Evolutionary conservation across 2,329 filamentous ascomycete genomes (phyloP), one percentile per base, ranked within the genome.

Genomic region (Phialophora chinensis): DNA sequence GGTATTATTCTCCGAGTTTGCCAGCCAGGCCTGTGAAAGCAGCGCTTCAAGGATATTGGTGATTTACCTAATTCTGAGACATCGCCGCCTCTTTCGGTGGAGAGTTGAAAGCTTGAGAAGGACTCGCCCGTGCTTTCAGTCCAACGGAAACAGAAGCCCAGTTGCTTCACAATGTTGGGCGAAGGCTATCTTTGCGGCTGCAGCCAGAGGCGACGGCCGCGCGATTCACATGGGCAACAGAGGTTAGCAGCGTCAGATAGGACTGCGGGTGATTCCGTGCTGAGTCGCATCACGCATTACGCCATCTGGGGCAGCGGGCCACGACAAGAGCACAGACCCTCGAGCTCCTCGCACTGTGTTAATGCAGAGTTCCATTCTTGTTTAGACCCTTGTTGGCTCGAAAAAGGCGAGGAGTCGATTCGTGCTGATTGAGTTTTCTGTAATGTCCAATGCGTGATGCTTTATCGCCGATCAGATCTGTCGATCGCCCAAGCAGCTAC

Each of bases 241-340:
- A 17, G 17, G 27, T 35, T 20, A 31, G 49, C 42, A 49, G 61
- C 50, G 54, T 47, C 55, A 42, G 52, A 67, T 54, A 56, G 58
- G 23, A 49, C 59, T 63, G 60, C 68, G 68, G 68, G 63, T 70
- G 68, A 70, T 65, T 70, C 68, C 68, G 68, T 68, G 66, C 60
- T 68, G 68, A 68, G 65, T 70, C 52, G 63, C 59, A 63, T 65
- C 62, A 69, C 54, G 55, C 65, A 70, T 68, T 70, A 63, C 68
- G 68, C 68, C 68, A 70, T 70, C 68, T 70, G 65, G 68, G 65
- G 65, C 65, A 55, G 61, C 57, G 62, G 62, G 60, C 59, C 60
- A 42, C 52, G 23, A 62, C 25, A 61, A 61, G 49, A 25, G 55
- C 59, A 66, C 62, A 69, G 65, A 62, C 60, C 67, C 58, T 56